Conservation (phyloP, 2,329 filamentous ascomycete genomes). For the Fusarium nematophilum region DNA sequence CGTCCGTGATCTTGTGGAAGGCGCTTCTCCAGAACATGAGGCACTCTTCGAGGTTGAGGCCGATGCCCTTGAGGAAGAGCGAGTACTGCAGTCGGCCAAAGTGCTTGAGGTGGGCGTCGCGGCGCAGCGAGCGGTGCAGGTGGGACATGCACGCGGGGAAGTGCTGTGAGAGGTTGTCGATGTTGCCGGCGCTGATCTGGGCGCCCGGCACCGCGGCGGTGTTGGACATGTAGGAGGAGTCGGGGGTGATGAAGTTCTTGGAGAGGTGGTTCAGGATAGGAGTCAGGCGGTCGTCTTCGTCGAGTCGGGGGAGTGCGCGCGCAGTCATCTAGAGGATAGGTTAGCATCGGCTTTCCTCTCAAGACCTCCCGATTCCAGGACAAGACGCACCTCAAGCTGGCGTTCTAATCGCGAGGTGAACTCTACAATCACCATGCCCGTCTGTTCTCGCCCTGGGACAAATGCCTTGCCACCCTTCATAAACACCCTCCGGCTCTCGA, state of each 20-base stretch:
- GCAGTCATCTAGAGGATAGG: slow-evolving; percentile 74
- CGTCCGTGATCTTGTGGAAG: slow-evolving; percentile 90
- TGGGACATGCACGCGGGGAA: slow-evolving; percentile 96
- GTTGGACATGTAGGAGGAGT: slow-evolving; percentile 78
- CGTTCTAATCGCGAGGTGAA: slow-evolving; percentile 84
- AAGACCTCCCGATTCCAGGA: background rate
- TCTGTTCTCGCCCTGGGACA: slow-evolving; percentile 87
- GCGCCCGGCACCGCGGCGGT: slow-evolving; percentile 74
- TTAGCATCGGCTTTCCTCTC: background rate
- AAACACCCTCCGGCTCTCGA: slow-evolving; percentile 82
- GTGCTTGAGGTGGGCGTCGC: slow-evolving; percentile 92
- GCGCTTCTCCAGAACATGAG: slow-evolving; percentile 89
- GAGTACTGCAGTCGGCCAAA: slow-evolving; percentile 94
- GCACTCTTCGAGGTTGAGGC: slow-evolving; percentile 89
- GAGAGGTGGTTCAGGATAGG: slow-evolving; percentile 81
- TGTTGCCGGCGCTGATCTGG: slow-evolving; percentile 79
- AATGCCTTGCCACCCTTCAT: slow-evolving; percentile 87
- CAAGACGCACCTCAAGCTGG: slow-evolving; percentile 76
- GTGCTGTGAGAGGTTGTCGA: slow-evolving; percentile 82
- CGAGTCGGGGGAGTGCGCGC: slow-evolving; percentile 89
- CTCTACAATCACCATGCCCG: slow-evolving; percentile 89
- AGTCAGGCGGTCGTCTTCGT: slow-evolving; percentile 92
- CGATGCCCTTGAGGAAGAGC: slow-evolving; percentile 96
- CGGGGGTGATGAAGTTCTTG: slow-evolving; percentile 94
- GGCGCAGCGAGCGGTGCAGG: slow-evolving; percentile 85